phyloP scores from a whole-genome alignment of 305 asterid species.

The Ruellia speciosa region DNA sequence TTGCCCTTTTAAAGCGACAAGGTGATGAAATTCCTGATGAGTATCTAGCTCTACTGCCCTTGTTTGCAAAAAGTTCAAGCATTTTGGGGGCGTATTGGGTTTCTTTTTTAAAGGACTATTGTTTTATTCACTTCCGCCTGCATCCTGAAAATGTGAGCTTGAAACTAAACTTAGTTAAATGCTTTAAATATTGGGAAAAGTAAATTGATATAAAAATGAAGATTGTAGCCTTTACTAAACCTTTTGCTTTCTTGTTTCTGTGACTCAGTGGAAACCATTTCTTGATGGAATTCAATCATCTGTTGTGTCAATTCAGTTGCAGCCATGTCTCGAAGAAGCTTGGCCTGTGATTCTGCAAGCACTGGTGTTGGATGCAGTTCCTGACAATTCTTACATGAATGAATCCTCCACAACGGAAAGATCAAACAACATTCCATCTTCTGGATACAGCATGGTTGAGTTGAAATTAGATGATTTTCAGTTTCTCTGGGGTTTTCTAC shows the following conservation, averaged over 20 bases:
- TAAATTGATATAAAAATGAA: conserved; percentile 12
- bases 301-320: conserved; percentile 63
- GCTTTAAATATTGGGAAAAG: conserved; percentile 19
- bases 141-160: conserved; percentile 70
- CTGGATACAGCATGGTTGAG: conserved; percentile 86
- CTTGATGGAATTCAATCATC: conserved; percentile 94
- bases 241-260: conserved; percentile 21
- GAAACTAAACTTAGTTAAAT: conserved; percentile 21
- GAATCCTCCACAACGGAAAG: conserved; percentile 39
- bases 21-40: conserved; percentile 67
- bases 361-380: conserved; percentile 84
- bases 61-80: conserved; percentile 76
- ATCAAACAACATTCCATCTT: conserved; percentile 45
- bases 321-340: conserved; percentile 91
- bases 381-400: conserved; percentile 37
- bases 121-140: conserved; percentile 52
- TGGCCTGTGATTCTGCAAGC: conserved; percentile 96
- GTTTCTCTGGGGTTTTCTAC: conserved; percentile 83
- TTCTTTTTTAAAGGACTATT: conserved; percentile 78
- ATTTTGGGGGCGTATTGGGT: conserved; percentile 81
- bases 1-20: conserved; percentile 64
- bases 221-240: conserved; percentile 21
- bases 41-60: conserved; percentile 68
- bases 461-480: conserved; percentile 57
- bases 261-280: conserved; percentile 83